Evolutionary conservation across 2,329 filamentous ascomycete species (phyloP).

Genomic region (Emergomyces orientalis): DNA sequence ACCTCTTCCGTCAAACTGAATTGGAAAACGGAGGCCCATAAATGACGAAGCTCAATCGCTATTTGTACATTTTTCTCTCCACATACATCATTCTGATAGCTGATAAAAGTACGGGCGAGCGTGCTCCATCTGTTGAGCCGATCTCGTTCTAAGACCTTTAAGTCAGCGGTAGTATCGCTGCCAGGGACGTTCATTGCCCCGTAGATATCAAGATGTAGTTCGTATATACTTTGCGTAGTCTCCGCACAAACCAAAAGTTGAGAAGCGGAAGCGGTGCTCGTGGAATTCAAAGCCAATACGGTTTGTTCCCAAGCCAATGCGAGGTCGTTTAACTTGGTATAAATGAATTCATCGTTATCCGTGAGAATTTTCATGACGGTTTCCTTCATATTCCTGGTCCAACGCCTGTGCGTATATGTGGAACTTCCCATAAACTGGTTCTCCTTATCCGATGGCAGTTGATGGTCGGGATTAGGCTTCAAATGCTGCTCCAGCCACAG

Average conservation of each 20-base stretch:
- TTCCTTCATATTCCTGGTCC: slow-evolving; percentile 48
- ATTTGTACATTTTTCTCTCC: slow-evolving; percentile 26
- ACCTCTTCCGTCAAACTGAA: slow-evolving; percentile 49
- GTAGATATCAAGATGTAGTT: slow-evolving; percentile 59
- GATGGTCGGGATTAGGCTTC: slow-evolving; percentile 29
- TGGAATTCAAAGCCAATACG: slow-evolving; percentile 19
- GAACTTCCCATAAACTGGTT: slow-evolving; percentile 23
- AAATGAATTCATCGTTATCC: slow-evolving; percentile 47
- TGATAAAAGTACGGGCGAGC: slow-evolving; percentile 47
- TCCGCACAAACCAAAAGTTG: slow-evolving; percentile 37
- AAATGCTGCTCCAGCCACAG: slow-evolving; percentile 47
- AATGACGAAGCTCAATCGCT: slow-evolving; percentile 49
- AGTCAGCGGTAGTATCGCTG: slow-evolving; percentile 45
- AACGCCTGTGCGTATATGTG: slow-evolving; percentile 45
- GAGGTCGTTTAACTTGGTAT: slow-evolving; percentile 31
- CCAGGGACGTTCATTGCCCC: slow-evolving; percentile 52
- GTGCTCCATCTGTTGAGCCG: slow-evolving; percentile 52
- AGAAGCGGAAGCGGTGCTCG: slow-evolving; percentile 20
- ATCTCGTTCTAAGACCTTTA: slow-evolving; percentile 47
- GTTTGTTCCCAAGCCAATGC: slow-evolving; percentile 23
- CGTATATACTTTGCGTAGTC: slow-evolving; percentile 53
- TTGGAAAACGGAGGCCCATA: slow-evolving; percentile 58
- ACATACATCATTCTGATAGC: slow-evolving; percentile 29
- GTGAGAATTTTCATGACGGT: slow-evolving; percentile 46
- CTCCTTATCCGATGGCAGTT: slow-evolving; percentile 8